Conservation (phyloP, 2,329 filamentous ascomycete species). For the Emmonsia crescens region DNA sequence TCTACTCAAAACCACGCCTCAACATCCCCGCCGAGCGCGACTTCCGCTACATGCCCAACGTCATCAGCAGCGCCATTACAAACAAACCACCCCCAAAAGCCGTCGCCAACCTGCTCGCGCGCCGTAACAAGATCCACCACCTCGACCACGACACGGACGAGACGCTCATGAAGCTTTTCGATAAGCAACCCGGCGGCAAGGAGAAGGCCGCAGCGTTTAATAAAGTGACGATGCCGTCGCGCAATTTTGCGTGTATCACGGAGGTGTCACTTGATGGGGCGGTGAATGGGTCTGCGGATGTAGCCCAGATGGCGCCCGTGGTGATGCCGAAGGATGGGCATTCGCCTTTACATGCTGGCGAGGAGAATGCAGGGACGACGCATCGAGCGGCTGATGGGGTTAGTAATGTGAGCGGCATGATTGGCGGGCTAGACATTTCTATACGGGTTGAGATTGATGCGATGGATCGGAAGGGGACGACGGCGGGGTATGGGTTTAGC, state of each 20-base stretch:
- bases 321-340: constrained; percentile 51
- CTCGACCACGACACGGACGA: constrained; percentile 53
- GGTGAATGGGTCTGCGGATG: constrained; percentile 14
- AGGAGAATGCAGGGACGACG: constrained; percentile 63
- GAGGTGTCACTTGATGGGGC: constrained; percentile 32
- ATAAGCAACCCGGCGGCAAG: constrained; percentile 47
- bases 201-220: constrained; percentile 62
- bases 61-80: constrained; percentile 55
- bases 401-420: constrained; percentile 25
- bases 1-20: constrained; percentile 51
- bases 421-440: constrained; percentile 35
- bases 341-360: constrained; percentile 61
- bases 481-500: constrained; percentile 40
- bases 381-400: constrained; percentile 58
- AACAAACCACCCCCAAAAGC: constrained; percentile 57
- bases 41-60: constrained; percentile 53
- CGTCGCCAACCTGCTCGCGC: constrained; percentile 53
- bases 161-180: constrained; percentile 52
- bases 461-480: constrained; percentile 29
- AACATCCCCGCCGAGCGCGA: constrained; percentile 48
- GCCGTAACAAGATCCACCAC: constrained; percentile 56
- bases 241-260: constrained; percentile 54
- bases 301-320: constrained; percentile 17
- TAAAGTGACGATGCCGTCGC: constrained; percentile 69
- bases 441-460: constrained; percentile 39